These are phyloP conservation scores for Entomortierella beljakovae DNA, from an alignment of 192 early-diverging fungal genomes.

Conservation along the genomic window DNA sequence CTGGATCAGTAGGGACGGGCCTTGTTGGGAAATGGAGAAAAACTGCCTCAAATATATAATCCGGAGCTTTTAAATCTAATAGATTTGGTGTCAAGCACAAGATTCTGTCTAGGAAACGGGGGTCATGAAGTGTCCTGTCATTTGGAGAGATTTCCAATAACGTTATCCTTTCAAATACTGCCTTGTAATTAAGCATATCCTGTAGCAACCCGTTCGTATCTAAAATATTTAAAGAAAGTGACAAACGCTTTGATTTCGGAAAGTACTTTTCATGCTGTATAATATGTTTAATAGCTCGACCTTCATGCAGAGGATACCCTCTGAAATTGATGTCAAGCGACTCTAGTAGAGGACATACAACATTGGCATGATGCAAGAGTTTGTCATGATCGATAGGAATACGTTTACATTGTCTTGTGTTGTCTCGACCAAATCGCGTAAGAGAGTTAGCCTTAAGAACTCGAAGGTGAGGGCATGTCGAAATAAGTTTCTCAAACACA, in stretches of 20 bases:
- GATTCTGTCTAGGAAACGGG: neutral
- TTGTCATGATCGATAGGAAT: neutral
- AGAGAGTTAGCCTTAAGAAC: slow-evolving; percentile 4
- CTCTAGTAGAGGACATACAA: neutral
- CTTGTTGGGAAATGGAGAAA: neutral
- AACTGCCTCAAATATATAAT: neutral
- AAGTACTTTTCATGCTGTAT: neutral
- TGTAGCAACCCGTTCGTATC: neutral
- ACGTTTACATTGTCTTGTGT: too few species aligned
- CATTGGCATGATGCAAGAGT: neutral
- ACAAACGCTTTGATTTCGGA: slow-evolving; percentile 1
- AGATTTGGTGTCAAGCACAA: slow-evolving; percentile 5
- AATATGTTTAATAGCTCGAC: too few species aligned
- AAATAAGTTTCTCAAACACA: slow-evolving; percentile 19
- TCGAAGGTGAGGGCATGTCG: slow-evolving; percentile 26
- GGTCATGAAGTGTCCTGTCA: neutral
- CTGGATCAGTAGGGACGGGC: neutral
- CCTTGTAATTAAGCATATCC: neutral
- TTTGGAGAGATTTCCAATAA: neutral
- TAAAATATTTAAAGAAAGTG: neutral
- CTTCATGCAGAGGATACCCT: neutral
- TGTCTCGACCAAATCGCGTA: neutral
- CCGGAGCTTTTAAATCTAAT: slow-evolving; percentile 1
- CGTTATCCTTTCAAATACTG: neutral
- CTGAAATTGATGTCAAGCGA: neutral